These are phyloP conservation scores for Tolypocladium guangdongense DNA, from an alignment of 2,329 filamentous ascomycete species.

Conservation along the genomic window DNA sequence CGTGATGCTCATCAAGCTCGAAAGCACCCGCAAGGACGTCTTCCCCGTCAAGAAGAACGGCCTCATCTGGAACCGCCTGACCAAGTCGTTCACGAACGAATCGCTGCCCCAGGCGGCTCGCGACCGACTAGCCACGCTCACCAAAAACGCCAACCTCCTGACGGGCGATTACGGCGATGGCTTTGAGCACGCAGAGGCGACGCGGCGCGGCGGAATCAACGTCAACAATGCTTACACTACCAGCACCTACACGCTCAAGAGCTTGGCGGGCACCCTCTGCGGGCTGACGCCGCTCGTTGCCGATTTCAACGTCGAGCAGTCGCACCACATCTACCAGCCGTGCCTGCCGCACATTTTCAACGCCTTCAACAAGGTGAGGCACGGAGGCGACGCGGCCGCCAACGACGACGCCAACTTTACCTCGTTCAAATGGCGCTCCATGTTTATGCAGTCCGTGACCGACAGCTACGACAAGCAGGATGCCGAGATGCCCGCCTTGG, in stretches of 20 bases:
- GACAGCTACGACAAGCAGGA: slow-evolving; percentile 22
- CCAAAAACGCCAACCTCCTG: slow-evolving; percentile 19
- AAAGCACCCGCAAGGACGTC: slow-evolving; percentile 32
- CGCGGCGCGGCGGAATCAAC: slow-evolving; percentile 26
- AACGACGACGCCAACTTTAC: slow-evolving; percentile 10
- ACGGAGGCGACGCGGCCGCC: neutral
- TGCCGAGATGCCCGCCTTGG: slow-evolving; percentile 17
- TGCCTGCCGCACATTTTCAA: slow-evolving; percentile 30
- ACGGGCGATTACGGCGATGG: slow-evolving; percentile 24
- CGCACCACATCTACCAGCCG: slow-evolving; percentile 32
- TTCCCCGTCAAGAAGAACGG: slow-evolving; percentile 31
- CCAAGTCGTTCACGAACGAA: slow-evolving; percentile 19
- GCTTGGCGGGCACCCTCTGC: slow-evolving; percentile 28
- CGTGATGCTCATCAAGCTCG: slow-evolving; percentile 28
- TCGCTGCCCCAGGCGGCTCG: slow-evolving; percentile 20
- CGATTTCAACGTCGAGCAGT: slow-evolving; percentile 31
- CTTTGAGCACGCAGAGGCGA: slow-evolving; percentile 15
- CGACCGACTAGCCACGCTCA: slow-evolving; percentile 16
- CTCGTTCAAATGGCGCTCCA: slow-evolving; percentile 18
- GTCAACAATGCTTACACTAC: slow-evolving; percentile 28
- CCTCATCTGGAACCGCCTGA: slow-evolving; percentile 23
- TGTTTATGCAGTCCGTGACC: slow-evolving; percentile 22
- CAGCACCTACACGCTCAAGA: slow-evolving; percentile 33
- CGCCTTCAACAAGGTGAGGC: slow-evolving; percentile 15
- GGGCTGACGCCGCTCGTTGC: slow-evolving; percentile 28